Percentiles rank a stretch among this genome's conserved stretches.
Evolutionary conservation across 2,329 filamentous ascomycete species (phyloP).

Genomic region (Ascochyta fabae): DNA sequence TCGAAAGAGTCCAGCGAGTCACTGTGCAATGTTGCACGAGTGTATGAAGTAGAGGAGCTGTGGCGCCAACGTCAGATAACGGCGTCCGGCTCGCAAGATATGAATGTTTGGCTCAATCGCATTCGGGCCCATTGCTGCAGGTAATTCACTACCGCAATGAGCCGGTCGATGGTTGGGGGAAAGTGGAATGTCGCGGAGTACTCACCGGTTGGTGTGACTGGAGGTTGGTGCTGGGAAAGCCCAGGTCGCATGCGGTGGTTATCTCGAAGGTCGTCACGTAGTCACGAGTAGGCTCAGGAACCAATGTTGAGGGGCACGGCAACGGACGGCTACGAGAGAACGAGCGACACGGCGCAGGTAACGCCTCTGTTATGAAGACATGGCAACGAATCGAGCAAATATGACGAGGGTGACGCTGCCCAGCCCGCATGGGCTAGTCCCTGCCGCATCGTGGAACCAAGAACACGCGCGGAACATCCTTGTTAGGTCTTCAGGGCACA

Average conservation of each 20-base stretch:
- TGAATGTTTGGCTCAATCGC: constrained; percentile 9
- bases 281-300: constrained; percentile 3
- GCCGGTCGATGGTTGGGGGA: constrained; percentile 3
- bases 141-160: constrained; percentile 4
- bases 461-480: constrained; percentile 7
- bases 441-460: constrained; percentile 11
- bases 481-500: constrained; percentile 3
- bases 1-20: constrained; percentile 8
- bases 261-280: constrained; percentile 1
- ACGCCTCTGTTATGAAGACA: constrained; percentile 8
- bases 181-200: constrained; percentile 12
- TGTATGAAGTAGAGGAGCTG: constrained; percentile 2
- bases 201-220: constrained; percentile 15
- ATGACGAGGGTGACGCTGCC: constrained; percentile 19
- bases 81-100: constrained; percentile 5
- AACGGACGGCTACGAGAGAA: neutral
- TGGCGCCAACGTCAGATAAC: constrained; percentile 17
- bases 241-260: constrained; percentile 9
- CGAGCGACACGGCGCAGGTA: constrained; percentile 3
- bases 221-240: neutral
- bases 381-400: neutral
- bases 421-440: constrained; percentile 10
- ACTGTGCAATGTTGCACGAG: constrained; percentile 23
- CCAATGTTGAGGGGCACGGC: neutral
- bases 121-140: constrained; percentile 10